Evolutionary conservation across 768 basidiomycete genomes (phyloP).

Genomic region (Serendipita sp.): DNA sequence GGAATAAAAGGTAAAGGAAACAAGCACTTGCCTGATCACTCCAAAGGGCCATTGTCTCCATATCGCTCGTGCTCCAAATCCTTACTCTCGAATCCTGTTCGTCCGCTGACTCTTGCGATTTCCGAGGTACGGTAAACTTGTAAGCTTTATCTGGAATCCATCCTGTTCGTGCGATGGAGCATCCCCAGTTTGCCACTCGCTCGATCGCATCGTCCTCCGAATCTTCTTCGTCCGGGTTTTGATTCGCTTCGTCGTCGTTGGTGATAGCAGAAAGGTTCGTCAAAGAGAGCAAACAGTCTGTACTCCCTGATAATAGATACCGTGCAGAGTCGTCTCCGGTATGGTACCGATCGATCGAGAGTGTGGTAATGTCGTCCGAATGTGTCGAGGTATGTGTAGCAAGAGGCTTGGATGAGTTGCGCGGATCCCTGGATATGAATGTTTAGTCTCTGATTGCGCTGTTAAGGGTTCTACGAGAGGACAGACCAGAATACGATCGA

Average conservation of each 20-base stretch:
- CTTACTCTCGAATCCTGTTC: background rate
- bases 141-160: constrained; percentile 28
- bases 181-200: constrained; percentile 74
- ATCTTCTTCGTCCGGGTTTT: constrained; percentile 25
- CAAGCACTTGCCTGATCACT: constrained; percentile 36
- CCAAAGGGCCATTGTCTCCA: constrained; percentile 89
- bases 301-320: constrained; percentile 57
- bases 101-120: constrained; percentile 9
- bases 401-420: constrained; percentile 52
- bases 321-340: constrained; percentile 17
- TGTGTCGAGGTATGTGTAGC: constrained; percentile 74
- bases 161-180: constrained; percentile 61
- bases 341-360: constrained; percentile 34
- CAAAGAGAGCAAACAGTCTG: constrained; percentile 65
- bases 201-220: constrained; percentile 81
- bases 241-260: constrained; percentile 14
- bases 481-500: constrained; percentile 67
- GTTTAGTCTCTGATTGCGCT: too few species aligned
- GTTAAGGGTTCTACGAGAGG: background rate
- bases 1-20: background rate
- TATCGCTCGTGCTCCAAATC: constrained; percentile 80
- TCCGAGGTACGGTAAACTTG: background rate
- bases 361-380: constrained; percentile 77
- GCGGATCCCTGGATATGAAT: constrained; percentile 49
- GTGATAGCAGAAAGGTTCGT: constrained; percentile 34